Percentiles rank a stretch among this genome's conserved stretches.
phyloP scores from a whole-genome alignment of 2,329 filamentous ascomycete genomes.

The Xylariaceae sp. region DNA sequence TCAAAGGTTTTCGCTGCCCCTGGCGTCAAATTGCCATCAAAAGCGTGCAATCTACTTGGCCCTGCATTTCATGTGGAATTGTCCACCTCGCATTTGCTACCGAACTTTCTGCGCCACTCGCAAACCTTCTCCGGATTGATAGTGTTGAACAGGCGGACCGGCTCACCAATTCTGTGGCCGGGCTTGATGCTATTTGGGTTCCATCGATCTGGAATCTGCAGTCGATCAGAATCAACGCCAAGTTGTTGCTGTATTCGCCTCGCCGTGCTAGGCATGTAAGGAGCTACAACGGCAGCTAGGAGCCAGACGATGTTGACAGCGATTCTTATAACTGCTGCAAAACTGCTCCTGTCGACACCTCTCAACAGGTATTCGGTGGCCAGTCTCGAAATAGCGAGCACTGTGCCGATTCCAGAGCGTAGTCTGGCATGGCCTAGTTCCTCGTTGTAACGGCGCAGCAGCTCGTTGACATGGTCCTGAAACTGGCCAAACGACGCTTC shows the following conservation, averaged over 20 bases:
- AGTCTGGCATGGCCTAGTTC: conserved; percentile 13
- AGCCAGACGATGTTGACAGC: conserved; percentile 14
- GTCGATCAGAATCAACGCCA: conserved; percentile 6
- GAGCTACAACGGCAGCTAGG: conserved; percentile 10
- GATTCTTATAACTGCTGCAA: conserved; percentile 11
- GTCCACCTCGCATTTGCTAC: too few species aligned
- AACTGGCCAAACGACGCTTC: conserved; percentile 8
- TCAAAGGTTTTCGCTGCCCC: too few species aligned
- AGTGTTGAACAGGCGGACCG: conserved; percentile 10
- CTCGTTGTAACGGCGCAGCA: conserved; percentile 13
- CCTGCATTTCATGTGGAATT: too few species aligned
- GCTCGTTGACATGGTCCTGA: conserved; percentile 6
- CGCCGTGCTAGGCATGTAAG: conserved; percentile 13
- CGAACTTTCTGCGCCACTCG: conserved; percentile 13
- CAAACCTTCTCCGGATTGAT: conserved; percentile 11
- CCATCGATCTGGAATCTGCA: conserved; percentile 11
- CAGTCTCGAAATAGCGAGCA: conserved; percentile 11
- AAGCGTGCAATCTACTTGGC: too few species aligned
- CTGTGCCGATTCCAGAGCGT: conserved; percentile 11
- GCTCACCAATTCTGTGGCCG: conserved; percentile 10
- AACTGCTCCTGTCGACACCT: conserved; percentile 9
- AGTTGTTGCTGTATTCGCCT: conserved; percentile 11
- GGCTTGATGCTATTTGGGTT: conserved; percentile 11
- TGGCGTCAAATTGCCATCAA: too few species aligned
- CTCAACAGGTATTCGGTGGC: conserved; percentile 12